Evolutionary conservation across 805 yeast genomes (phyloP).

Genomic region (Teunomyces funiuensis): DNA sequence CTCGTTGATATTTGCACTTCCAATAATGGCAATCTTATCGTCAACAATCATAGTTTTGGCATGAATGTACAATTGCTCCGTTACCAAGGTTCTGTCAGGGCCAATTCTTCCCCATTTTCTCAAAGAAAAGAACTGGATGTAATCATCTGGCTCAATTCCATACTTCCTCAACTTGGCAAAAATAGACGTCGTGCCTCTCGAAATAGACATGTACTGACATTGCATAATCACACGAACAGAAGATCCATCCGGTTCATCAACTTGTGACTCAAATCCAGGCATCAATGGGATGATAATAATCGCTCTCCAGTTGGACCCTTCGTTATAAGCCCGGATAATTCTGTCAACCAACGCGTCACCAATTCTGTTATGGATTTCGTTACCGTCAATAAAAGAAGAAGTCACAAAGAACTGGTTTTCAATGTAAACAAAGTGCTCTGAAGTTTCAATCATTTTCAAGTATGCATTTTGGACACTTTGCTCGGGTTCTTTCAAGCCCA

Average conservation of each 20-base stretch:
- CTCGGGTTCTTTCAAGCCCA: conserved; percentile 83
- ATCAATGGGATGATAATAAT: conserved; percentile 88
- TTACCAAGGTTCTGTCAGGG: conserved; percentile 64
- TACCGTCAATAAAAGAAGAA: conserved; percentile 83
- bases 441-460: conserved; percentile 82
- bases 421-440: conserved; percentile 89
- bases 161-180: conserved; percentile 75
- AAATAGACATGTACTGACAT: conserved; percentile 91
- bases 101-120: conserved; percentile 97
- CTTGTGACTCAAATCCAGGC: conserved; percentile 96
- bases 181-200: conserved; percentile 85
- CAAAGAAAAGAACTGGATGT: conserved; percentile 86
- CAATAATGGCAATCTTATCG: conserved; percentile 90
- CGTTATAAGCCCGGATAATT: conserved; percentile 81
- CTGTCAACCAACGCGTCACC: conserved; percentile 98
- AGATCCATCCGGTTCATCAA: conserved; percentile 90
- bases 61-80: conserved; percentile 92
- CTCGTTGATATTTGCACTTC: conserved; percentile 96
- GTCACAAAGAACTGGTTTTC: conserved; percentile 96
- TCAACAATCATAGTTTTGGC: conserved; percentile 91
- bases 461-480: conserved; percentile 92
- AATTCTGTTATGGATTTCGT: conserved; percentile 78
- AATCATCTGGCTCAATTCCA: conserved; percentile 86
- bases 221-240: conserved; percentile 95
- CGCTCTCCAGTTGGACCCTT: conserved; percentile 82